Evolutionary conservation across 345 rosid species (phyloP), one percentile per base, ranked within the genome.

Genomic region (Murraya paniculata): DNA sequence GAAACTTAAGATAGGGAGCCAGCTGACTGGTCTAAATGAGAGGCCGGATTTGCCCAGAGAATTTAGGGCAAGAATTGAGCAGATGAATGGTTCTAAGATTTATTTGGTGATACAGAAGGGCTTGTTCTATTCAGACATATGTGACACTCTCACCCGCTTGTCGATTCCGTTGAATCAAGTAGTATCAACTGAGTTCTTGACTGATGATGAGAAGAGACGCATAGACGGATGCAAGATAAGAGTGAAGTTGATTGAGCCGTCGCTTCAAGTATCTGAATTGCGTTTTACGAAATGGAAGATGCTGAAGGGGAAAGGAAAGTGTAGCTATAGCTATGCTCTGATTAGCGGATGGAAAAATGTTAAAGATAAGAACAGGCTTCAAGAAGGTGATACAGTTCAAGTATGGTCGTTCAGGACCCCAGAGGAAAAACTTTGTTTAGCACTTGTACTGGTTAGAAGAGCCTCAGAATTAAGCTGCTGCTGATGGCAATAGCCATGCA

Each of bases 371-470:
- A 60, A 60, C 61, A 1, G 28, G 16, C 38, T 74, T 28, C 3
- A 28, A 28, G n/a, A 0, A 2, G 68, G 58, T 19, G 77, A 74
- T 61, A 14, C 18, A 38, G 27, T 60, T 25, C 77, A 74, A 45
- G n/a, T 74, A 4, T 74, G 68, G 77, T 74, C 68, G 18, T 60
- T 74, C 27, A 60, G 77, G 68, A 39, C 2, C 13, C 39, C 18
- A 9, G 67, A 22, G 1, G 69, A 38, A 24, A 10, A 41, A 21
- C 77, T 74, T 39, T 39, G 68, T 39, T 16, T 59, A 2, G 76
- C 67, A 1, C 25, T 59, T 41, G 67, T 73, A 4, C 6, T 24
- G 31, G 55, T 73, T 14, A 22, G 7, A 1, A 57, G 4, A 57
- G 45, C 1, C 7, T 2, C 14, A 35, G 22, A 57, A 35, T 45